phyloP scores from a whole-genome alignment of 495 filamentous ascomycete genomes.

The Penicillium psychrofluorescens region DNA sequence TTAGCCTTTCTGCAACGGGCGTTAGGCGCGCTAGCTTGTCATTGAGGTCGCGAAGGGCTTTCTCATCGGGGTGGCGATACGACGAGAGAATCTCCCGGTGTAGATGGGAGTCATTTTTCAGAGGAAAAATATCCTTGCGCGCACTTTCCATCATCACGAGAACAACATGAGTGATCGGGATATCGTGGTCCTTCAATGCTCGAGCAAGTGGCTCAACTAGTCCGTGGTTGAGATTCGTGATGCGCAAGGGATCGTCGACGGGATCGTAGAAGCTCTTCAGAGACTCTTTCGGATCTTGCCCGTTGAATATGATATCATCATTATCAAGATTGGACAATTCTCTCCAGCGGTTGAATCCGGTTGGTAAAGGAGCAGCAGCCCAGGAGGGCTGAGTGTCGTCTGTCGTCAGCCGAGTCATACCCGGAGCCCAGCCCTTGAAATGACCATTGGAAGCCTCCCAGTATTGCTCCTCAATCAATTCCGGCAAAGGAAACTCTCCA shows the following conservation, averaged over 20 bases:
- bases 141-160: conserved; percentile 34
- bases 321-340: background rate
- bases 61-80: conserved; percentile 3
- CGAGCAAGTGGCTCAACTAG: conserved; percentile 20
- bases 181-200: conserved; percentile 16
- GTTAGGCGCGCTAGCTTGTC: conserved; percentile 21
- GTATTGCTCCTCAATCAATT: conserved; percentile 7
- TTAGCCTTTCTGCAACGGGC: conserved; percentile 24
- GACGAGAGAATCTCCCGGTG: conserved; percentile 25
- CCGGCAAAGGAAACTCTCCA: conserved; percentile 11
- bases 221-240: conserved; percentile 29
- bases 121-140: conserved; percentile 35
- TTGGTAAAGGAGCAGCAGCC: conserved; percentile 10
- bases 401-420: background rate
- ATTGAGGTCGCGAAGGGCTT: conserved; percentile 7
- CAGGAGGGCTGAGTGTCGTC: conserved; percentile 4
- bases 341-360: conserved; percentile 14
- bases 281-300: background rate
- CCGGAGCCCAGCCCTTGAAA: conserved; percentile 18
- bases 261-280: conserved; percentile 20
- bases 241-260: conserved; percentile 26
- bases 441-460: conserved; percentile 14
- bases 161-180: conserved; percentile 27
- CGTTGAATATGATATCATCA: background rate
- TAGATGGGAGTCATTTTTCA: conserved; percentile 23